Evolutionary conservation across 2,329 filamentous ascomycete genomes (phyloP), one percentile per base, ranked within the genome.

Genomic region (Phoma sp.): DNA sequence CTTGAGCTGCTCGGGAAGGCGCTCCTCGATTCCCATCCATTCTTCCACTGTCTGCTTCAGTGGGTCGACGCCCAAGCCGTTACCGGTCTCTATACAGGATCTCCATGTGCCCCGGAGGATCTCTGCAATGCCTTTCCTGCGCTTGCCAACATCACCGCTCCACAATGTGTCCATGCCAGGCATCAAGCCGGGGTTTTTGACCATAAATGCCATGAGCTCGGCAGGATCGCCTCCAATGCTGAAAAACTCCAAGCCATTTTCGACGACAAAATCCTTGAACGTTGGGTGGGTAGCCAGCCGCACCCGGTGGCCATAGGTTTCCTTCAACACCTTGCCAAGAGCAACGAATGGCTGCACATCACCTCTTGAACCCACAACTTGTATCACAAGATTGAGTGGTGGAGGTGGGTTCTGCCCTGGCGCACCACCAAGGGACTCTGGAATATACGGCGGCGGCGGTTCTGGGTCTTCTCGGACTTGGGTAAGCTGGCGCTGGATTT

Each of bases 71-170:
- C 81, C 70, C 27, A 75, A 58, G 0, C 90, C 90, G 67, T 93
- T 82, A 1, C 90, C 90, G 4, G 87, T 83, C 74, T 96, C 89
- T 61, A 91, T 88, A 69, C 91, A 96, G 0, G 90, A 91, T 64
- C 88, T 82, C 93, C 92, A 96, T 66, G 90, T 95, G 0, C 92
- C 91, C 23, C 89, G 79, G n/a, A 96, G 78, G 58, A 95, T 93
- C 56, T 91, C 83, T 54, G 87, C 85, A 58, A 96, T 91, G 13
- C 89, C 89, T 58, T 83, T 86, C 27, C 91, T 83, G 27, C 90
- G 82, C 72, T 87, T 89, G 37, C 84, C 87, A 44, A 96, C 85
- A 68, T 95, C 91, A 7, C 91, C 91, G 59, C 83, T 89, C 55
- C 86, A 87, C 43, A 96, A 75, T 1, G 89, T 87, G 43, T 93